phyloP scores from a whole-genome alignment of 148 eudicot species.

The Fagopyrum tataricum region DNA sequence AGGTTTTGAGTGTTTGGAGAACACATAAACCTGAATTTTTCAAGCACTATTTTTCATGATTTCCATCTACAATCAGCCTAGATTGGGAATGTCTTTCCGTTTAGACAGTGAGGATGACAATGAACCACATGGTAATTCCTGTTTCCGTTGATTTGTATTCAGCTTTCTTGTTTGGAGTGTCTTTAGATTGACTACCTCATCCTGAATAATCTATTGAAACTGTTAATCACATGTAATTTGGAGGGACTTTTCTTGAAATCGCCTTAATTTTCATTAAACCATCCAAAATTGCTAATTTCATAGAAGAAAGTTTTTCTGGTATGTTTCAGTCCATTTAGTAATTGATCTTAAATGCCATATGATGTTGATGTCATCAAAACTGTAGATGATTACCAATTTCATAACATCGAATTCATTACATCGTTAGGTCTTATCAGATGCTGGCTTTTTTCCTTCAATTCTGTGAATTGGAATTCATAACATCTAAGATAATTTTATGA shows the following conservation, averaged over 20 bases:
- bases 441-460: too few relatives aligned
- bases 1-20: not conserved
- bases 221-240: not conserved
- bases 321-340: too few relatives aligned
- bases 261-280: not conserved
- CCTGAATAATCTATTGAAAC: too few relatives aligned
- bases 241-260: not conserved
- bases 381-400: too few relatives aligned
- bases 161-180: not conserved
- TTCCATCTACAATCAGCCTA: constrained; percentile 22
- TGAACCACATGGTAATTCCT: constrained; percentile 12
- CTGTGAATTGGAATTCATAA: too few relatives aligned
- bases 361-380: too few relatives aligned
- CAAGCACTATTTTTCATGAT: constrained; percentile 25
- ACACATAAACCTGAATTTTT: not conserved
- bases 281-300: not conserved
- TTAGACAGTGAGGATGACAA: constrained; percentile 18
- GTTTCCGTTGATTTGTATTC: not conserved
- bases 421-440: too few relatives aligned
- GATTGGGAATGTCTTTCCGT: constrained; percentile 29
- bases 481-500: too few relatives aligned
- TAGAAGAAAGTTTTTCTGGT: not conserved
- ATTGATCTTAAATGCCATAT: too few relatives aligned
- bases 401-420: too few relatives aligned
- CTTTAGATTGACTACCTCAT: too few relatives aligned